These are phyloP conservation scores for Aegilops longissima DNA, from an alignment of 176 grass and related monocot genomes.

Conservation along the genomic window DNA sequence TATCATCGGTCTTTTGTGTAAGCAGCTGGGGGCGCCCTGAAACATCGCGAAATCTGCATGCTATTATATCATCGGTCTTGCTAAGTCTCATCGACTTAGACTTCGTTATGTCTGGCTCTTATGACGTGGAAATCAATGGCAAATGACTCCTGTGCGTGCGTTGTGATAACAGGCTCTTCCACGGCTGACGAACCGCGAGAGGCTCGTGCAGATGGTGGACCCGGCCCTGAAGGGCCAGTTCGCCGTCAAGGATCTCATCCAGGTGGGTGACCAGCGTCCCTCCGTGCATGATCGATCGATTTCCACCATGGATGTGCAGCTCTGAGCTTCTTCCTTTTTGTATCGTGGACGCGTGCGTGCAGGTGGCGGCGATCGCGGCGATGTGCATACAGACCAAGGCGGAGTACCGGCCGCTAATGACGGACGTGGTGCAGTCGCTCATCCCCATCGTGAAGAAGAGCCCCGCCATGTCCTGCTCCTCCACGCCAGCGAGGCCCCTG, in stretches of 20 bases:
- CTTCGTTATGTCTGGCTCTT: not conserved
- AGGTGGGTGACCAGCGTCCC: conserved; percentile 38
- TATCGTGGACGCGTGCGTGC: not conserved
- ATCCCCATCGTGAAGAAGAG: conserved; percentile 84
- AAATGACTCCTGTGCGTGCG: not conserved
- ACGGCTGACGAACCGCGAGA: conserved; percentile 72
- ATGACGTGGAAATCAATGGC: not conserved
- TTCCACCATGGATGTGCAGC: not conserved
- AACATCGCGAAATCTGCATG: not conserved
- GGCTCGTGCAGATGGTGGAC: conserved; percentile 87
- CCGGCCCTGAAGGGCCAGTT: conserved; percentile 75
- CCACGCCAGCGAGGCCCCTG: conserved; percentile 45
- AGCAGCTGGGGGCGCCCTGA: not conserved
- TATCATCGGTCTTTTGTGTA: not conserved
- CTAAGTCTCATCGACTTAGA: no score
- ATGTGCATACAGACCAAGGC: conserved; percentile 90
- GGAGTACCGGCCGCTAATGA: conserved; percentile 98
- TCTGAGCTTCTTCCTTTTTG: not conserved
- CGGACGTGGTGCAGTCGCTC: conserved; percentile 93
- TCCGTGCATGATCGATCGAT: no score
- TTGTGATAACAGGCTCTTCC: conserved; percentile 46
- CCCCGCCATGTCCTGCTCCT: conserved; percentile 38
- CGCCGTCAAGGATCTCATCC: conserved; percentile 78
- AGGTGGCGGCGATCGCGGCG: conserved; percentile 95
- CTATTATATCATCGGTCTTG: not conserved